Base-by-base conservation (phyloP, 805 yeast species). In the Barnettozyma wickerhamii region DNA sequence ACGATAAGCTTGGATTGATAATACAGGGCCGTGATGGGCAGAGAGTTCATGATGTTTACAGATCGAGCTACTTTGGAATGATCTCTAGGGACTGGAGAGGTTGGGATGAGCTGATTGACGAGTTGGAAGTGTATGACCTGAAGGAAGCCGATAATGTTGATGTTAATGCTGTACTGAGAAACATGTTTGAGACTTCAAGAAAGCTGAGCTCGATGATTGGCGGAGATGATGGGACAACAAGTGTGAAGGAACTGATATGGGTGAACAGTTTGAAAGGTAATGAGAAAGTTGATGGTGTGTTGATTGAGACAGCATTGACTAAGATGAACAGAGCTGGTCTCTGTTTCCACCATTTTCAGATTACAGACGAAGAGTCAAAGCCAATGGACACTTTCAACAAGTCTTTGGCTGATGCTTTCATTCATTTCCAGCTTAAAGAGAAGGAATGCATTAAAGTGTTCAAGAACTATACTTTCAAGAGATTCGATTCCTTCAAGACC, bases 1-100 rank as follows among this genome's bases (percentile, higher is more conserved):
- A 53, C 13, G 82, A 75, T 50, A 62, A 59, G 30, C 50, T 77
- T 12, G 81, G 80, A 1, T 44, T 77, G 17, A 66, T 77, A 0
- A 55, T 73, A 14, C 57, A 71, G 17, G 81, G 81, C 2, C 59
- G 67, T 36, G 67, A 73, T 51, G 72, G 72, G 1, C 43, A 46
- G 7, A 68, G 75, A 7, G 46, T 34, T 12, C 20, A 29, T 13
- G 62, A 66, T 7, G 54, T 59, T 19, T 49, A 49, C 24, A 73
- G 75, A 1, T 65, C 74, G 1, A 47, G 53, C 7, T 75, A 68
- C 46, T 58, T 72, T 31, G 81, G 81, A 4, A 67, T 73, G 51
- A 64, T 69, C 0, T 55, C 60, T 14, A 56, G 65, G 12, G 47
- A 48, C 4, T 76, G 80, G 80, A 57, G 62, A 10, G 77, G 77